Evolutionary conservation across 441 rosid genomes (phyloP).

Genomic region (Iberis amara): DNA sequence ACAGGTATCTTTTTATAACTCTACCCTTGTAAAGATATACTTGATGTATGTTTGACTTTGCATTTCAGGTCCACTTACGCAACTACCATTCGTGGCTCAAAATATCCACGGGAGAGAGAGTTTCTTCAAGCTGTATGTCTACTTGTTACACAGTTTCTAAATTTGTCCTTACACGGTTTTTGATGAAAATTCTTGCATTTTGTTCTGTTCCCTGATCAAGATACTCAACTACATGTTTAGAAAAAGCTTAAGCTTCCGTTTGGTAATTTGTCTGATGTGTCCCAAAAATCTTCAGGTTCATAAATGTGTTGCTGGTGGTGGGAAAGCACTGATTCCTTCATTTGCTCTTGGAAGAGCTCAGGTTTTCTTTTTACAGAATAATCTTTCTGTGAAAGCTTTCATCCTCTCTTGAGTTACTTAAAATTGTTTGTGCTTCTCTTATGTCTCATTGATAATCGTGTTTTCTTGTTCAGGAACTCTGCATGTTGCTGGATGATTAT

Average conservation of each 20-base stretch:
- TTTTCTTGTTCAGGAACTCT: constrained; percentile 56
- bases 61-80: constrained; percentile 84
- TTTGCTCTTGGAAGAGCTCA: constrained; percentile 99
- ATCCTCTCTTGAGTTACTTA: not conserved
- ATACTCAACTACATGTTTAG: not conserved
- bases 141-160: constrained; percentile 14
- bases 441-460: constrained; percentile 4
- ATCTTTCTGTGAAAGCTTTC: not conserved
- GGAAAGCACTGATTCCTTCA: constrained; percentile 93
- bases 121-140: constrained; percentile 87
- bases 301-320: constrained; percentile 84
- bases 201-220: not conserved
- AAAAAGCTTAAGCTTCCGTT: constrained; percentile 1
- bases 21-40: not conserved
- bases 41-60: constrained; percentile 20
- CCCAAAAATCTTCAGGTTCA: constrained; percentile 54
- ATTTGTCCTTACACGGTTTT: not conserved
- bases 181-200: not conserved
- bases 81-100: constrained; percentile 81
- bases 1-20: not conserved
- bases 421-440: constrained; percentile 13
- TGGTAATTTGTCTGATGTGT: constrained; percentile 9
- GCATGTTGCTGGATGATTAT: constrained; percentile 88
- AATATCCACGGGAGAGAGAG: constrained; percentile 84
- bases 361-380: constrained; percentile 35